Evolutionary conservation across 192 early-diverging fungal species (phyloP).

Genomic region (Coemansia javaensis): DNA sequence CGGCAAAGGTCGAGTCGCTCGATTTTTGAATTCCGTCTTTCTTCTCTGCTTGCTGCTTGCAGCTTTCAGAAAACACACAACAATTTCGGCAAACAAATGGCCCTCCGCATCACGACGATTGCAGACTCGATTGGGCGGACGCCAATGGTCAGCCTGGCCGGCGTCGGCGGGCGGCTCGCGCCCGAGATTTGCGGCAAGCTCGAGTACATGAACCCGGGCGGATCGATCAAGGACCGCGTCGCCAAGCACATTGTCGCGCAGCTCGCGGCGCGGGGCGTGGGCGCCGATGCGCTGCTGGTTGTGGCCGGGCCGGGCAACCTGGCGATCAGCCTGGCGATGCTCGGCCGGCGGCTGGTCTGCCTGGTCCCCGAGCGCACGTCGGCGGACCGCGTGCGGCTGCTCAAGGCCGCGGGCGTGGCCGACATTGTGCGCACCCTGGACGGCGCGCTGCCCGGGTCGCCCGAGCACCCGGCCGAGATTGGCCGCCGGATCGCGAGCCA

Average conservation of each 20-base stretch:
- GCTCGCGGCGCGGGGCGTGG: constrained; percentile 18
- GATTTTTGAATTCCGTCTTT: constrained; percentile 23
- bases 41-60: neutral
- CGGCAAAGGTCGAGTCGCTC: constrained; percentile 20
- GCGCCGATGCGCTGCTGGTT: constrained; percentile 49
- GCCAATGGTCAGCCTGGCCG: constrained; percentile 52
- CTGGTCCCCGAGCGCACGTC: constrained; percentile 70
- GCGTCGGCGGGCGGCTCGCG: constrained; percentile 4
- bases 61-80: neutral
- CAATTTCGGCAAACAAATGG: too few species aligned
- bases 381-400: constrained; percentile 59
- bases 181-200: constrained; percentile 68
- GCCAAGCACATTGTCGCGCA: constrained; percentile 49
- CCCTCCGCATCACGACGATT: constrained; percentile 13
- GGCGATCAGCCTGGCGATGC: constrained; percentile 60
- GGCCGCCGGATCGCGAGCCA: constrained; percentile 55
- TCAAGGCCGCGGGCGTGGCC: constrained; percentile 58
- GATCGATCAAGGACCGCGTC: constrained; percentile 70
- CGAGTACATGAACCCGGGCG: constrained; percentile 68
- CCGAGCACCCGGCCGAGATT: constrained; percentile 61
- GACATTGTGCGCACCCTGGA: constrained; percentile 70
- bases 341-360: constrained; percentile 36
- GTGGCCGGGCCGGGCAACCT: constrained; percentile 70
- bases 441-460: constrained; percentile 59
- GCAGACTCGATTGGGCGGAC: constrained; percentile 55